Percentiles rank a stretch among this genome's conserved stretches.
Conservation (phyloP, 2,329 filamentous ascomycete genomes). For the Sporothrix dimorphospora region DNA sequence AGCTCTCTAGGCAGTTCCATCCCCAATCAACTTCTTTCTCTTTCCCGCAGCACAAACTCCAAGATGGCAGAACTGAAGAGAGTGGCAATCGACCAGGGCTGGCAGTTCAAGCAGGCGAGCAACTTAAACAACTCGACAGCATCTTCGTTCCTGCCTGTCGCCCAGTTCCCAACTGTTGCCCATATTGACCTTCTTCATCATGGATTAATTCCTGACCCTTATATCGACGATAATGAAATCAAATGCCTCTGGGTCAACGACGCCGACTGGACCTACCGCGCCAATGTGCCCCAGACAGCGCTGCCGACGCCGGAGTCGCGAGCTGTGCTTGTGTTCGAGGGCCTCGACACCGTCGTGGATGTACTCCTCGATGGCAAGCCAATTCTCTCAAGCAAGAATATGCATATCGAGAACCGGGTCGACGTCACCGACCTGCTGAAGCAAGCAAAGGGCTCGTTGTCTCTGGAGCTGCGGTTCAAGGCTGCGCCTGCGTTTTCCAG, state of each 20-base stretch:
- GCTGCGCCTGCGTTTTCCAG: slow-evolving; percentile 49
- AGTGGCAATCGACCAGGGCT: slow-evolving; percentile 8
- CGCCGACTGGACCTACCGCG: slow-evolving; percentile 61
- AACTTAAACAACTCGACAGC: neutral
- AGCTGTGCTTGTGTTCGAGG: slow-evolving; percentile 62
- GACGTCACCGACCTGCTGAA: neutral
- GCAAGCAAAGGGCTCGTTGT: neutral
- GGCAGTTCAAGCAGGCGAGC: neutral
- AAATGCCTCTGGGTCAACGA: slow-evolving; percentile 65
- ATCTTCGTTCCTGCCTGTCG: neutral
- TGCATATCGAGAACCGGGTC: neutral
- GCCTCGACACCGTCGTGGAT: slow-evolving; percentile 65
- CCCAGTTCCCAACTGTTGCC: slow-evolving; percentile 42
- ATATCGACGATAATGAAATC: slow-evolving; percentile 64
- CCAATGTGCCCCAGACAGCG: slow-evolving; percentile 39
- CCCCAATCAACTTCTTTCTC: neutral
- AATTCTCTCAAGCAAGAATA: neutral
- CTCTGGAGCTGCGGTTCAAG: neutral
- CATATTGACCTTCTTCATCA: slow-evolving; percentile 46
- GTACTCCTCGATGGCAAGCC: slow-evolving; percentile 43
- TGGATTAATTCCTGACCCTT: slow-evolving; percentile 56
- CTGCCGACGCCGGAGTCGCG: slow-evolving; percentile 29
- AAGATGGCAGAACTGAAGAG: neutral
- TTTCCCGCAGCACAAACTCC: neutral
- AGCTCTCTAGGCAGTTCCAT: neutral